A percentile compares a stretch with the other conserved stretches of the same genome.
Evolutionary conservation across 345 rosid genomes (phyloP).

Genomic region (Eucalyptus lansdowneana): DNA sequence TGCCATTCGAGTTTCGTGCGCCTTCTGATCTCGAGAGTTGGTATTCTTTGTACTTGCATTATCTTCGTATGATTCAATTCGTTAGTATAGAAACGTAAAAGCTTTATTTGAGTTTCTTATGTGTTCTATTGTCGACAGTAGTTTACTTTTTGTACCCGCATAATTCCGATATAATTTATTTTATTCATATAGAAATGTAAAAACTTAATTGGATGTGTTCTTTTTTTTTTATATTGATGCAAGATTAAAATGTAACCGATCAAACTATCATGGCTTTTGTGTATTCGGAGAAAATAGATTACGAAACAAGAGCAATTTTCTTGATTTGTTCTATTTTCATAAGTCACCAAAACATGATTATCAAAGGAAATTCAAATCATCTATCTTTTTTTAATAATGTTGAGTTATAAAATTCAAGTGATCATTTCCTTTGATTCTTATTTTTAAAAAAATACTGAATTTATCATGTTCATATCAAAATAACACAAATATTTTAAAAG

Average conservation of each 20-base stretch:
- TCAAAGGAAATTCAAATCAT: background rate
- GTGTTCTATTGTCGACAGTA: background rate
- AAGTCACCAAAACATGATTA: background rate
- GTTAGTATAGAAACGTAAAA: background rate
- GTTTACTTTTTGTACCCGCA: background rate
- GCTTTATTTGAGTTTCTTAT: background rate
- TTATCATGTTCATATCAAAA: background rate
- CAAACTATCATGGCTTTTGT: background rate
- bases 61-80: background rate
- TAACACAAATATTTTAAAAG: background rate
- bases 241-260: background rate
- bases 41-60: background rate
- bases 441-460: too few species aligned
- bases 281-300: background rate
- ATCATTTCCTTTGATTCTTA: background rate
- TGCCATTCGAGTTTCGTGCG: background rate
- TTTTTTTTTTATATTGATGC: background rate
- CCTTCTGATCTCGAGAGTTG: background rate
- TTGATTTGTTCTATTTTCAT: background rate
- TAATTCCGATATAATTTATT: background rate
- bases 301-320: rapidly evolving
- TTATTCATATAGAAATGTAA: background rate
- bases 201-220: background rate
- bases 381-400: background rate
- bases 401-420: background rate